Conservation (phyloP, 495 filamentous ascomycete species). For the Neurospora sp. region DNA sequence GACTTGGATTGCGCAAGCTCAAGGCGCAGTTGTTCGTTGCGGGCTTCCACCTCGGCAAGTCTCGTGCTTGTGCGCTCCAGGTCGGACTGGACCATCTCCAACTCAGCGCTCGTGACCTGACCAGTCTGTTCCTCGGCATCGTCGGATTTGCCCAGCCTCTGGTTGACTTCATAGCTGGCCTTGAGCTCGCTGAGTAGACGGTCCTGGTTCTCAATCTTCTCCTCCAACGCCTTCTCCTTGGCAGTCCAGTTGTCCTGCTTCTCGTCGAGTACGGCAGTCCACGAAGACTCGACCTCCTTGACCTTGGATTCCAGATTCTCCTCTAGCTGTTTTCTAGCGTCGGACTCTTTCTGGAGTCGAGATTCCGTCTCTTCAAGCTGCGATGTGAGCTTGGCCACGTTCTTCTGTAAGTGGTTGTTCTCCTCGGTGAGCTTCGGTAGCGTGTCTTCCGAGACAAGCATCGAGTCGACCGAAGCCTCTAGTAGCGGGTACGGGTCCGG, state of each 20-base stretch:
- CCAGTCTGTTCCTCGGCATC: conserved; percentile 47
- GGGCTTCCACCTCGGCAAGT: conserved; percentile 82
- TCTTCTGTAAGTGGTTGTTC: conserved; percentile 75
- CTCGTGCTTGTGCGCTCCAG: conserved; percentile 80
- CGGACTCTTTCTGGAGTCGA: conserved; percentile 62
- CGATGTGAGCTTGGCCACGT: conserved; percentile 69
- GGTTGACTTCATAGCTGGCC: conserved; percentile 93
- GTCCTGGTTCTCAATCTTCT: conserved; percentile 91
- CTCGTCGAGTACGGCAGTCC: conserved; percentile 85
- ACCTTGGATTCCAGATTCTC: conserved; percentile 62
- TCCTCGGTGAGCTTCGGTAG: conserved; percentile 79
- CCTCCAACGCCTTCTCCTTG: conserved; percentile 84
- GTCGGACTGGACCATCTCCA: conserved; percentile 87
- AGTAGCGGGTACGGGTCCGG: conserved; percentile 95
- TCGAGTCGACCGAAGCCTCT: conserved; percentile 90
- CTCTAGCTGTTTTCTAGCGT: conserved; percentile 63
- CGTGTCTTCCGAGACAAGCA: conserved; percentile 82
- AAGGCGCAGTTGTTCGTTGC: conserved; percentile 86
- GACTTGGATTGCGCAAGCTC: conserved; percentile 85
- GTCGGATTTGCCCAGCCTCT: conserved; percentile 68
- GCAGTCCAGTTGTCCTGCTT: conserved; percentile 95
- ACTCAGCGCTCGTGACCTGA: conserved; percentile 72
- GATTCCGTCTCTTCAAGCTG: conserved; percentile 82
- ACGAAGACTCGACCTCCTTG: conserved; percentile 81
- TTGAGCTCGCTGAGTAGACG: conserved; percentile 87